phyloP scores from a whole-genome alignment of 345 rosid genomes.

The Arabis hirsuta region DNA sequence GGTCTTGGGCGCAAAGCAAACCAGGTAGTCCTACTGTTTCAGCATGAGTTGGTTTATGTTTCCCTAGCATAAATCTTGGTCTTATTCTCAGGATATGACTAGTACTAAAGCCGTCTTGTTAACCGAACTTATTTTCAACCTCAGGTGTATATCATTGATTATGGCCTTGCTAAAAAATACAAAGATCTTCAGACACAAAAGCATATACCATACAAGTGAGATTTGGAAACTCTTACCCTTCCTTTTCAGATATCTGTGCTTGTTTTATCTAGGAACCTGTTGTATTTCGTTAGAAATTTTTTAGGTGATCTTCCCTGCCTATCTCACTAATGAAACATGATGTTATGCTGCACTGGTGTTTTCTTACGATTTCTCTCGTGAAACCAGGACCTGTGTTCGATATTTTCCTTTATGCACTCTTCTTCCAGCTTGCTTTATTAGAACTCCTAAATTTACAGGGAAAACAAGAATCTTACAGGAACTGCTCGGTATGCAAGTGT shows the following conservation, averaged over 20 bases:
- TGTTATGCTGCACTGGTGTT: not conserved
- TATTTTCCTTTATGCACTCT: constrained; percentile 15
- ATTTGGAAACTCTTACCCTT: constrained; percentile 11
- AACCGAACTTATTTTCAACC: not conserved
- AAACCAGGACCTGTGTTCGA: not conserved
- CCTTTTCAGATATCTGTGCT: not conserved
- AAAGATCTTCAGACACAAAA: constrained; percentile 47
- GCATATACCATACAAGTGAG: constrained; percentile 49
- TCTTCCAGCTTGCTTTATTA: constrained; percentile 15
- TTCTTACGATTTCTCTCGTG: not conserved
- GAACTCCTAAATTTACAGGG: constrained; percentile 55
- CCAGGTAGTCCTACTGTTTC: constrained; percentile 60
- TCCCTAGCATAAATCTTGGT: not conserved
- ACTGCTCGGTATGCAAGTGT: constrained; percentile 98
- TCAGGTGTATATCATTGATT: constrained; percentile 50
- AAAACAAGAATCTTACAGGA: constrained; percentile 97
- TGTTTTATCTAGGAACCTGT: constrained; percentile 1
- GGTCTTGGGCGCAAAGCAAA: constrained; percentile 93
- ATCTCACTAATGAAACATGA: not conserved
- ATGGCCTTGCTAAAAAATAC: constrained; percentile 49
- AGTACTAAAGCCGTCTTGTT: constrained; percentile 14
- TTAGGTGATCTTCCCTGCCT: not conserved
- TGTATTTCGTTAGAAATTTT: not conserved
- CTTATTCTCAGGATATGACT: constrained; percentile 10
- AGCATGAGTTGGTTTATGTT: constrained; percentile 10